These are phyloP conservation scores for Geopyxis carbonaria DNA, from an alignment of 495 filamentous ascomycete species.

Conservation along the genomic window DNA sequence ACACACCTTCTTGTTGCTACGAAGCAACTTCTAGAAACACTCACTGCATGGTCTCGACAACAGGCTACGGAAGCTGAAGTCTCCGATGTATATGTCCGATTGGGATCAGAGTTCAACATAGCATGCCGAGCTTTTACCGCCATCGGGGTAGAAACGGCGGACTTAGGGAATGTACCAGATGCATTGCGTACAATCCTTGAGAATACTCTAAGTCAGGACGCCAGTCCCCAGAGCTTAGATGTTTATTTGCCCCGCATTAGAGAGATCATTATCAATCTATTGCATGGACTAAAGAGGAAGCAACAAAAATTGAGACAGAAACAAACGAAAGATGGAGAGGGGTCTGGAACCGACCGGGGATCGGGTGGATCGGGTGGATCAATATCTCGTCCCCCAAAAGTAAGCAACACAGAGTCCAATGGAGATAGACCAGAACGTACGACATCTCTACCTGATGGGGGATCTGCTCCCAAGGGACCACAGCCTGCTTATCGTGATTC, in stretches of 20 bases:
- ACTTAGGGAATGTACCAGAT: constrained; percentile 90
- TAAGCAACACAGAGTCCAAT: constrained; percentile 15
- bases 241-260: constrained; percentile 80
- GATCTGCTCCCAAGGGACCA: no score
- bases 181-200: constrained; percentile 77
- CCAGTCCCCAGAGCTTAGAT: constrained; percentile 78
- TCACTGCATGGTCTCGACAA: constrained; percentile 91
- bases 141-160: constrained; percentile 84
- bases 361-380: background rate
- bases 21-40: constrained; percentile 90
- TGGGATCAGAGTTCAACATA: constrained; percentile 98
- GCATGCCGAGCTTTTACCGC: constrained; percentile 89
- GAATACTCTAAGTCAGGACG: constrained; percentile 90
- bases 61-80: constrained; percentile 83
- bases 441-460: no score
- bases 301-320: constrained; percentile 78
- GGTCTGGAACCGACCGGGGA: constrained; percentile 3
- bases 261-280: constrained; percentile 93
- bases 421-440: no score
- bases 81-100: constrained; percentile 89
- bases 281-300: constrained; percentile 91
- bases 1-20: constrained; percentile 94
- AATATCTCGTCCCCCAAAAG: constrained; percentile 6
- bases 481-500: constrained; percentile 14
- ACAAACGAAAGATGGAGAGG: constrained; percentile 46